phyloP scores from a whole-genome alignment of 2,329 filamentous ascomycete species.

The Apiospora saccharicola region DNA sequence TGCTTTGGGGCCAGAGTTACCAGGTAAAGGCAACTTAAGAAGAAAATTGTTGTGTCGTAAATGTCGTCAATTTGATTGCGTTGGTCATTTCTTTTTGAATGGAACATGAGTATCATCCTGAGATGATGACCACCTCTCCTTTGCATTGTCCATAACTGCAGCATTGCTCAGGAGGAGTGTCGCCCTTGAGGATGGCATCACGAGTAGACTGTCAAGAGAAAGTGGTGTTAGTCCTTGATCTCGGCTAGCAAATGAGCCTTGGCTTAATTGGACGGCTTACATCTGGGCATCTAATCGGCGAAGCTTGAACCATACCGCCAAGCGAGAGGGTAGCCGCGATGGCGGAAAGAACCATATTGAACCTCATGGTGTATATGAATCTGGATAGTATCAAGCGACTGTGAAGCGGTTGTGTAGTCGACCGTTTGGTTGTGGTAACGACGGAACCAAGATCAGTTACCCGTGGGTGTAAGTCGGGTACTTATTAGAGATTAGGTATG shows the following conservation, averaged over 20 bases:
- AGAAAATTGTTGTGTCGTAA: neutral
- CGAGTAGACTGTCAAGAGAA: conserved; percentile 23
- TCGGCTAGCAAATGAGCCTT: neutral
- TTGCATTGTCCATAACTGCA: conserved; percentile 29
- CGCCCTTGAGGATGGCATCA: conserved; percentile 28
- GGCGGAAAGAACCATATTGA: conserved; percentile 21
- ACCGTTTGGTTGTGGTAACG: neutral
- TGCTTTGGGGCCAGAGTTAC: neutral
- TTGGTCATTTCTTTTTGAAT: neutral
- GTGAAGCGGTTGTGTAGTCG: neutral
- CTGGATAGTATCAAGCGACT: neutral
- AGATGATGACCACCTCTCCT: conserved; percentile 26
- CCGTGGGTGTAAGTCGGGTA: neutral
- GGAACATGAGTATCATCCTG: conserved; percentile 13
- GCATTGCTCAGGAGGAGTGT: conserved; percentile 25
- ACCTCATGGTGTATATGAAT: conserved; percentile 18
- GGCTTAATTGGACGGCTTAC: conserved; percentile 11
- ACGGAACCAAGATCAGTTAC: neutral
- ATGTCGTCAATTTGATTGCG: neutral
- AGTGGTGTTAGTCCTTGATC: conserved; percentile 8
- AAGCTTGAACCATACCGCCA: conserved; percentile 22
- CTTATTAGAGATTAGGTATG: neutral
- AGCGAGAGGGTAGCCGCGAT: neutral
- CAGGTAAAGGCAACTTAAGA: conserved; percentile 1
- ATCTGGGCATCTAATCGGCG: conserved; percentile 26